These are phyloP conservation scores for Vitrella brassicaformis DNA, from an alignment of 73 alveolate species.

Conservation along the genomic window DNA sequence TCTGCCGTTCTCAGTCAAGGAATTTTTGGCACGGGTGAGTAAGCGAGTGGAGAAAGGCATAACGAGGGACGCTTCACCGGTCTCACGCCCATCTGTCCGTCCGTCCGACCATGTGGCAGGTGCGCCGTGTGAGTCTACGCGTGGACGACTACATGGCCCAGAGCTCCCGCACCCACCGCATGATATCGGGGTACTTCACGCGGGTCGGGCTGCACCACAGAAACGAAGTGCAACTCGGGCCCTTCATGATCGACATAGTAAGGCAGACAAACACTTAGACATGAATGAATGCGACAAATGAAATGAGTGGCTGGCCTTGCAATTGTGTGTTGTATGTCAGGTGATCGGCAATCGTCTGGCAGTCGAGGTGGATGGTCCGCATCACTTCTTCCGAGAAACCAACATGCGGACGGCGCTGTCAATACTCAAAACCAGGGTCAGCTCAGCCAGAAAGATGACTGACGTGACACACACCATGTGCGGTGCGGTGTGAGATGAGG, in stretches of 20 bases:
- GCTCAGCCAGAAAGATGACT: too few relatives aligned
- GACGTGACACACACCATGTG: too few relatives aligned
- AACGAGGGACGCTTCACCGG: too few relatives aligned
- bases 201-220: constrained; percentile 34
- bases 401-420: constrained; percentile 19
- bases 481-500: too few relatives aligned
- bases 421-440: constrained; percentile 2
- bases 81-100: too few relatives aligned
- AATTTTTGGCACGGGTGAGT: constrained; percentile 11
- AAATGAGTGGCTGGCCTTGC: too few relatives aligned
- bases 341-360: constrained; percentile 19
- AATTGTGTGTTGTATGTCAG: too few relatives aligned
- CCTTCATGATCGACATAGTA: constrained; percentile 34
- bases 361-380: constrained; percentile 31
- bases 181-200: constrained; percentile 18
- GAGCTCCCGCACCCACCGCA: constrained; percentile 18
- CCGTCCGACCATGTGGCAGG: too few relatives aligned
- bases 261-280: too few relatives aligned
- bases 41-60: too few relatives aligned
- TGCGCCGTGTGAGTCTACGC: constrained; percentile 9
- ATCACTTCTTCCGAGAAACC: constrained; percentile 30
- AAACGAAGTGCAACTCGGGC: constrained; percentile 23
- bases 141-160: constrained; percentile 32
- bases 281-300: too few relatives aligned
- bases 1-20: constrained; percentile 12